Evolutionary conservation across 1,284 basidiomycete species (phyloP).

Genomic region (Tilletiaria anomala): DNA sequence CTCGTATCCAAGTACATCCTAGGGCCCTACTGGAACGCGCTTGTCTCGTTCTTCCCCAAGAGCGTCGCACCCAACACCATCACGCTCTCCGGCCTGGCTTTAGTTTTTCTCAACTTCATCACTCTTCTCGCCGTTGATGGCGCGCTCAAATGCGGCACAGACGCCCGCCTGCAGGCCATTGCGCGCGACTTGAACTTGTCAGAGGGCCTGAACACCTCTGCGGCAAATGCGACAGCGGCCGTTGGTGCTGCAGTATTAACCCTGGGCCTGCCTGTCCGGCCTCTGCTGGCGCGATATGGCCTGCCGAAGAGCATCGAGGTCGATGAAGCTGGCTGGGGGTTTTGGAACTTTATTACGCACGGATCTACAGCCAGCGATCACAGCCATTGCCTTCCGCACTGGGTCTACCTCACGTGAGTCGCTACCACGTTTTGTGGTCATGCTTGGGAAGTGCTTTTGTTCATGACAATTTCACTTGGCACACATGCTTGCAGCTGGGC

Average conservation of each 20-base stretch:
- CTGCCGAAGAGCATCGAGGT: slow-evolving; percentile 12
- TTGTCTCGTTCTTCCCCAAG: slow-evolving; percentile 77
- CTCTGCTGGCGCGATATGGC: slow-evolving; percentile 15
- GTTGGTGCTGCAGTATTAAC: too few relatives aligned
- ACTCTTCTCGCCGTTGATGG: slow-evolving; percentile 49
- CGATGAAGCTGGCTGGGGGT: slow-evolving; percentile 7
- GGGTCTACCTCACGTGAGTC: slow-evolving; percentile 21
- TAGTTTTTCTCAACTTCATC: slow-evolving; percentile 70
- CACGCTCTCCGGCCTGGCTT: slow-evolving; percentile 53
- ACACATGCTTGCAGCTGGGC: slow-evolving; percentile 51
- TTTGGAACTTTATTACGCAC: too few relatives aligned
- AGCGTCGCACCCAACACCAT: slow-evolving; percentile 69
- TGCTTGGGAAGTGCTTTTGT: too few relatives aligned
- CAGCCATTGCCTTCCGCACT: slow-evolving; percentile 12
- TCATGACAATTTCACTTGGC: too few relatives aligned
- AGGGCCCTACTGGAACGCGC: slow-evolving; percentile 84
- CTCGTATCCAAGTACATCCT: slow-evolving; percentile 60
- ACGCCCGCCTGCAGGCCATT: slow-evolving; percentile 22
- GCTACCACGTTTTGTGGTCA: background rate
- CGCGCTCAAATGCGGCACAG: slow-evolving; percentile 19
- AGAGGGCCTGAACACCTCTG: background rate
- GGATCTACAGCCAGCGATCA: too few relatives aligned
- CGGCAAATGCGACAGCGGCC: too few relatives aligned
- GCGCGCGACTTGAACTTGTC: slow-evolving; percentile 5
- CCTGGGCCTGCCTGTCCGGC: slow-evolving; percentile 14